Evolutionary conservation across 768 basidiomycete species (phyloP).

Genomic region (Leccinum rimulosum): DNA sequence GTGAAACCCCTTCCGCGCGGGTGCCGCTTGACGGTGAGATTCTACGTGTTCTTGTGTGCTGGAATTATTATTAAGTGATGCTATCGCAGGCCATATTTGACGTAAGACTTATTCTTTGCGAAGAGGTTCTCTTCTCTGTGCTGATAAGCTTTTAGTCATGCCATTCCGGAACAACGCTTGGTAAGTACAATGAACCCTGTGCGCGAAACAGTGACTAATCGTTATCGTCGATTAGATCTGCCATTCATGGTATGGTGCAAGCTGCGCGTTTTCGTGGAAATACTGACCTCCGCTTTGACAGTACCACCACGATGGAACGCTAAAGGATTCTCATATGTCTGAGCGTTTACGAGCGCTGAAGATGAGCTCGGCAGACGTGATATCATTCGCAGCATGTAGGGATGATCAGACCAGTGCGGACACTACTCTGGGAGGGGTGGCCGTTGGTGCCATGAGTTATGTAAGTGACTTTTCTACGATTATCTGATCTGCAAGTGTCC

Average conservation of each 20-base stretch:
- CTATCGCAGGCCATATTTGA: conserved; percentile 44
- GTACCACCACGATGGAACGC: conserved; percentile 60
- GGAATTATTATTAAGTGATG: background rate
- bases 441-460: conserved; percentile 79
- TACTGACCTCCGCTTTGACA: conserved; percentile 18
- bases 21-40: conserved; percentile 57
- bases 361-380: conserved; percentile 74
- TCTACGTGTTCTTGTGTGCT: background rate
- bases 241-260: conserved; percentile 27
- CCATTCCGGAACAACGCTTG: conserved; percentile 51
- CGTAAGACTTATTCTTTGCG: conserved; percentile 32
- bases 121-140: background rate
- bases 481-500: background rate
- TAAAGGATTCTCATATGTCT: conserved; percentile 45
- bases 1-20: conserved; percentile 58
- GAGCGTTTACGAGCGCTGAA: conserved; percentile 37
- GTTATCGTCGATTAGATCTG: conserved; percentile 13
- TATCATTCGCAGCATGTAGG: conserved; percentile 70
- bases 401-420: conserved; percentile 75
- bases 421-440: conserved; percentile 57
- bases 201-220: background rate
- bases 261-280: background rate
- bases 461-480: conserved; percentile 39
- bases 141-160: conserved; percentile 34
- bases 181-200: conserved; percentile 13